Evolutionary conservation across 2,329 filamentous ascomycete genomes (phyloP), one percentile per base, ranked within the genome.

Genomic region (Nemania serpens): DNA sequence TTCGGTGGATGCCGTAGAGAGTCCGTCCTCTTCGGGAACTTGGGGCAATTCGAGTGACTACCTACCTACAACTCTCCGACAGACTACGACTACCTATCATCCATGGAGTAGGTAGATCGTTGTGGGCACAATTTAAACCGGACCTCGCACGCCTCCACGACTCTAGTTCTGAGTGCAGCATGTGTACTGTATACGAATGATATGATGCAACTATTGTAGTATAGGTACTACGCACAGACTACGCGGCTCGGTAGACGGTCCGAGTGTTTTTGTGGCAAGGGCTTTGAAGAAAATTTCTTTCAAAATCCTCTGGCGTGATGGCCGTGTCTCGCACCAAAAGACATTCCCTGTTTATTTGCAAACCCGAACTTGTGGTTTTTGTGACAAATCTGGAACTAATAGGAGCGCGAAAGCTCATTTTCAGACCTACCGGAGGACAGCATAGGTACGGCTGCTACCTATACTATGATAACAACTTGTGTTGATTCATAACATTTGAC

Each of bases 1-100:
- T 61, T 63, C 58, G 61, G 61, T 46, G 33, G 45, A n/a, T 59
- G 43, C 46, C 34, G n/a, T 46, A 53, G 36, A 61, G 48, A 52
- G 34, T 17, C 43, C 39, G 20, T 54, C 33, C 50, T 25, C 39
- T 49, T 57, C 58, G 57, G 57, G 37, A 43, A 43, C 33, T 55
- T 41, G 52, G 33, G 45, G 33, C 29, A 51, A 58, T 54, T 29
- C 25, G 25, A 29, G 25, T 7, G 25, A 29, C 25, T 7, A 29
- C 25, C 25, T 29, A 29, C 25, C n/a, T n/a, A n/a, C n/a, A n/a
- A n/a, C n/a, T n/a, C n/a, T n/a, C n/a, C n/a, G n/a, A 42, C 17
- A 54, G 39, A 22, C 42, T 22, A 29, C 15, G 17, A 6, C 39
- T 17, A 46, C 2, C 20, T 46, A n/a, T 29, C 20, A 17, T 33